Percentiles rank a stretch among this genome's conserved stretches.
phyloP scores from a whole-genome alignment of 2,329 filamentous ascomycete genomes.

The Penicillium nordicum region DNA sequence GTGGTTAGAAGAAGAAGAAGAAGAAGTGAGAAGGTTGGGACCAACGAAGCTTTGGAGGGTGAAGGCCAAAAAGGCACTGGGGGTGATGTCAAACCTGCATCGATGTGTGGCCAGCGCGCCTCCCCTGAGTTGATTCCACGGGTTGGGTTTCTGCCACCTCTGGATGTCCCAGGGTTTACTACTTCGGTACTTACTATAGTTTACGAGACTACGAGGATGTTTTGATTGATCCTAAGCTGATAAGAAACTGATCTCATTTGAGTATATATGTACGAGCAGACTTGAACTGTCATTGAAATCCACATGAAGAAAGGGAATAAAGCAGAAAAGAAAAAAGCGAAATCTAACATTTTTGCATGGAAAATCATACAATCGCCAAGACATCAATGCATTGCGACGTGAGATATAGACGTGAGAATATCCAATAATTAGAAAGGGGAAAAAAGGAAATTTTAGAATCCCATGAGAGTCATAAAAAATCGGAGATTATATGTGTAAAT shows the following conservation, averaged over 20 bases:
- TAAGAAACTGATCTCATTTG: neutral
- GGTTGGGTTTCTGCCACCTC: neutral
- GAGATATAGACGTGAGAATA: constrained; percentile 4
- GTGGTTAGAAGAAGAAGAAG: neutral
- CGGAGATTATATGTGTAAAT: constrained; percentile 10
- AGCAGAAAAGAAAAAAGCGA: constrained; percentile 1
- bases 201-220: no score
- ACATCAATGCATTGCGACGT: constrained; percentile 19
- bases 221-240: neutral
- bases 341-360: constrained; percentile 14
- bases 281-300: neutral
- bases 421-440: neutral
- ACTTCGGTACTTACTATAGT: no score
- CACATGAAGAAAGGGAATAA: constrained; percentile 4
- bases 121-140: neutral
- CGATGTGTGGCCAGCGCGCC: neutral
- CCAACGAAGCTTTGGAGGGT: neutral
- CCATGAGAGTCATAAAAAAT: constrained; percentile 23
- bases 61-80: neutral
- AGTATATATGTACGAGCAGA: neutral
- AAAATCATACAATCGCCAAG: constrained; percentile 19
- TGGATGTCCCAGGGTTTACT: neutral
- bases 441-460: constrained; percentile 12
- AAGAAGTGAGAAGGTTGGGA: neutral
- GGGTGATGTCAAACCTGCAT: constrained; percentile 5